Percentiles rank a stretch among this genome's conserved stretches.
These are phyloP conservation scores for Tetrahymena borealis DNA, from an alignment of 73 alveolate species.

Conservation along the genomic window DNA sequence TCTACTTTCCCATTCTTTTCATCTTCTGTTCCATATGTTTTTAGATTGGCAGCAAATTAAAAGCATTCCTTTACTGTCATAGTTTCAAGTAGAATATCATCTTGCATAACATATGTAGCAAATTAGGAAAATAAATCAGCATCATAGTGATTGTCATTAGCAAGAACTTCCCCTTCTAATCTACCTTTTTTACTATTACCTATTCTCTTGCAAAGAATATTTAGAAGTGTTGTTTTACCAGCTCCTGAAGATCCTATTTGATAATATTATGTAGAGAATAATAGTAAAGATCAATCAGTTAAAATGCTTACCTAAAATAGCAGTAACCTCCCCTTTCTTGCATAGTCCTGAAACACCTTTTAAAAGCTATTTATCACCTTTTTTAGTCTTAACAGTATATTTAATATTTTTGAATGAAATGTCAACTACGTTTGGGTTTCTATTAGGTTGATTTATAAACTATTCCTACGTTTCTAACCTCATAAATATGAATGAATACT, in stretches of 20 bases:
- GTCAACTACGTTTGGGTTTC: background rate
- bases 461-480: too few relatives aligned
- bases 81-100: constrained; percentile 44
- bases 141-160: background rate
- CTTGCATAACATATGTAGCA: constrained; percentile 49
- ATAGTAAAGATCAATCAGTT: too few relatives aligned
- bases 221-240: constrained; percentile 52
- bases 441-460: too few relatives aligned
- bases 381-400: background rate
- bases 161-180: background rate
- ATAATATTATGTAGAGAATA: too few relatives aligned
- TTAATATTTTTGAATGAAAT: constrained; percentile 17
- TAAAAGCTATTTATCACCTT: constrained; percentile 10
- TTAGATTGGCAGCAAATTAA: constrained; percentile 39
- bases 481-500: too few relatives aligned
- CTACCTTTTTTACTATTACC: background rate
- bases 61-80: constrained; percentile 37
- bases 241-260: constrained; percentile 55
- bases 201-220: constrained; percentile 10
- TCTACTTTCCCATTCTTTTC: constrained; percentile 31
- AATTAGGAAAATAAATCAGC: background rate
- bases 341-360: background rate
- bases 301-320: background rate
- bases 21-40: background rate
- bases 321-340: background rate